Base-by-base conservation (phyloP, 2,329 filamentous ascomycete species). In the Paraconiothyrium brasiliense region DNA sequence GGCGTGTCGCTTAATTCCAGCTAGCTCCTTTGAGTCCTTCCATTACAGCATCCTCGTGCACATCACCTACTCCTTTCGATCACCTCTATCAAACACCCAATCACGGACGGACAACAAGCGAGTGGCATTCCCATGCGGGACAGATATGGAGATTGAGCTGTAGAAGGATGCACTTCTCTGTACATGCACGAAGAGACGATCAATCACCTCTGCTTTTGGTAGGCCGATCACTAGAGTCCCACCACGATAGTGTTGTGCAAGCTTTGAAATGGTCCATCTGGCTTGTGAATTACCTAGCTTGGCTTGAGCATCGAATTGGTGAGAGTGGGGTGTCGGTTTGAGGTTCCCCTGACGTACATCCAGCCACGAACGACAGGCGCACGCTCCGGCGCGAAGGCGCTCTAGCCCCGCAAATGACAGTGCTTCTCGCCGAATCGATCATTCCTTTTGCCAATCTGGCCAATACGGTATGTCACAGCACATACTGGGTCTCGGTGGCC, bases 31-130 rank as follows among this genome's bases (percentile, higher is more conserved):
- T 48, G 6, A 24, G n/a, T 10, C 14, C 35, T 44, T 60, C 58
- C 7, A 60, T 55, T 56, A 51, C 58, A 47, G 39, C 51, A 60
- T 60, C 51, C 58, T 46, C 13, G 57, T 49, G 46, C 50, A 34
- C 14, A 60, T 56, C 52, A 55, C 16, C 16, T 54, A n/a, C 37
- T 16, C 30, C 34, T 55, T 44, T 44, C 11, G 39, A 34, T 44
- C 52, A 34, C 22, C 13, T 20, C 7, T 24, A 13, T 55, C 24
- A 16, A 16, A 22, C 39, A 30, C 7, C 35, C 44, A 30, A 57
- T 39, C 20, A 46, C 16, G 3, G 34, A 24, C 14, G 24, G 27
- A 34, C 7, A 13, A 10, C 11, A 24, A 13, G 4, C 22, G 16
- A 41, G 1, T 24, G 24, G 4, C 46, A 48, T n/a, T 13, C 22